Evolutionary conservation across 805 yeast species (phyloP).

Genomic region (Saccharomycopsis javanensis): DNA sequence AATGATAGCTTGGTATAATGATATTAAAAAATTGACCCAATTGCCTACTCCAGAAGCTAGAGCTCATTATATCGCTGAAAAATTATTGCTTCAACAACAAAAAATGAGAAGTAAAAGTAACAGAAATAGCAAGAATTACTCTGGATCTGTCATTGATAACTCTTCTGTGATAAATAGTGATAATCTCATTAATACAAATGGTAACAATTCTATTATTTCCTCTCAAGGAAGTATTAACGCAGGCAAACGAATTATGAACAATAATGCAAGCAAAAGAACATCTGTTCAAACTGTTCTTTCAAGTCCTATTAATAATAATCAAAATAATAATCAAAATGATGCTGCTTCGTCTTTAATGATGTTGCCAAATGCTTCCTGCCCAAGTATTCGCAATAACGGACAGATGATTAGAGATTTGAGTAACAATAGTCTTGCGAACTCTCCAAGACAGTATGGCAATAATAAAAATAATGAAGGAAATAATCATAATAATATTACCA

Average conservation of each 20-base stretch:
- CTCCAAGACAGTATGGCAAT: background rate
- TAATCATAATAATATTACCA: background rate
- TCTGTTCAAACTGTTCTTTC: background rate
- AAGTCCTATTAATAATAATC: background rate
- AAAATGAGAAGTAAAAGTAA: slow-evolving; percentile 6
- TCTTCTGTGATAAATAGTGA: slow-evolving; percentile 8
- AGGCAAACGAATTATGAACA: background rate
- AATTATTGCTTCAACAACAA: slow-evolving; percentile 20
- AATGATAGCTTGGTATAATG: slow-evolving; percentile 81
- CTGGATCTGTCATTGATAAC: background rate
- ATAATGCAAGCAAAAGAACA: background rate
- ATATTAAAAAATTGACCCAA: slow-evolving; percentile 56
- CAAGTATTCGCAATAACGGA: background rate
- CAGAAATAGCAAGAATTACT: background rate
- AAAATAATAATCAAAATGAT: background rate
- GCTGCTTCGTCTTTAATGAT: background rate
- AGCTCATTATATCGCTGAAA: slow-evolving; percentile 33
- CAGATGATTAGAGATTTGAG: background rate
- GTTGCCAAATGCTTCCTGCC: background rate
- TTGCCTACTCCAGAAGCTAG: slow-evolving; percentile 53
- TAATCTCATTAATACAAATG: slow-evolving; percentile 3
- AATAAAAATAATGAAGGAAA: background rate
- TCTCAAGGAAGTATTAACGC: background rate
- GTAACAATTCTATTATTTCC: background rate
- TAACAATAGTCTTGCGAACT: background rate